A percentile compares a stretch with the other conserved stretches of the same genome.
Conservation (phyloP, 257 asterid species). For the Linaria vulgaris region DNA sequence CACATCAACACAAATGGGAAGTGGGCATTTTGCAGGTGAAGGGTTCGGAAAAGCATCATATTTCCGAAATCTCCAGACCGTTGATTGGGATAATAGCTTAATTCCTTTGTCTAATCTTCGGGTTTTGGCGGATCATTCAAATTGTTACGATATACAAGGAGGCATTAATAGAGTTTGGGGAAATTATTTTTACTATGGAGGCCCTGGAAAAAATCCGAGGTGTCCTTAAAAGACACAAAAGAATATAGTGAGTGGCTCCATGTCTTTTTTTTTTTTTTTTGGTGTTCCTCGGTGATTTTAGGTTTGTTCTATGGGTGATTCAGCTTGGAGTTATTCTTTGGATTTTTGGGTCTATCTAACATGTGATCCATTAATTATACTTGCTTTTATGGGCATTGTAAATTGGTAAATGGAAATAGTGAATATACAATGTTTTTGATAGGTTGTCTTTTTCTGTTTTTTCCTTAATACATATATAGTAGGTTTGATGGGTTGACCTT, state of each 20-base stretch:
- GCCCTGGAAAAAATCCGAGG: constrained; percentile 55
- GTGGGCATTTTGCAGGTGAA: constrained; percentile 61
- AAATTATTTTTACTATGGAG: constrained; percentile 56
- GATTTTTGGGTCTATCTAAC: constrained; percentile 34
- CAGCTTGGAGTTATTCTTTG: constrained; percentile 43
- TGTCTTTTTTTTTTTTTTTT: not conserved
- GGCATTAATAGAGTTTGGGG: constrained; percentile 57
- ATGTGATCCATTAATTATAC: constrained; percentile 39
- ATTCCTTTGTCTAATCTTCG: constrained; percentile 48
- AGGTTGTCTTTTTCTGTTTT: not conserved
- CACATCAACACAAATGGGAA: constrained; percentile 61
- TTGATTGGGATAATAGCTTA: constrained; percentile 54
- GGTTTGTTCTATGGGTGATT: constrained; percentile 25
- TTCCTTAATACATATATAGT: not conserved
- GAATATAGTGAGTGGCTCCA: not conserved
- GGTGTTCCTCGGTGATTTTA: constrained; percentile 21
- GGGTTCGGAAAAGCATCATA: constrained; percentile 61
- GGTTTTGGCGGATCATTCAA: constrained; percentile 52
- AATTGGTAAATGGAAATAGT: constrained; percentile 48
- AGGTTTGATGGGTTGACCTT: no score
- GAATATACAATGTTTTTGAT: constrained; percentile 37
- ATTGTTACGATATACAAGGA: constrained; percentile 51
- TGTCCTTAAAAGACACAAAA: constrained; percentile 40
- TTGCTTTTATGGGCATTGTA: constrained; percentile 43
- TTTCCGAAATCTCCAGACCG: constrained; percentile 48